Percentiles rank a stretch among this genome's conserved stretches.
Evolutionary conservation across 208 protist species (phyloP).

Genomic region (Acanthamoeba rhysodes): DNA sequence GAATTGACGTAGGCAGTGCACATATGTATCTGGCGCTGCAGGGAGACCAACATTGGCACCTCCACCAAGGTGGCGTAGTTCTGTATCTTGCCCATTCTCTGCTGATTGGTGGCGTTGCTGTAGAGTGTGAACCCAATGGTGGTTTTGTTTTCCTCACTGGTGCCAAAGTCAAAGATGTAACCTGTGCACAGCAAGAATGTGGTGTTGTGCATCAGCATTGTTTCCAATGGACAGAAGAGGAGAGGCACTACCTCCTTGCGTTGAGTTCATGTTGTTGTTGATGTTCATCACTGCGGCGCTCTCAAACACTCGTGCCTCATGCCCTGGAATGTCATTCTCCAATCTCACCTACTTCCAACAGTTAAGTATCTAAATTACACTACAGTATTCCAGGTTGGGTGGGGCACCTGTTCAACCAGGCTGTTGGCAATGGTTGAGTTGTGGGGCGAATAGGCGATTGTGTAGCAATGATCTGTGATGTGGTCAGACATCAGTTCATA

Average conservation of each 20-base stretch:
- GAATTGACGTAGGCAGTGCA: no score
- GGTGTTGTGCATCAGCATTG: no score
- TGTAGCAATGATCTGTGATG: slow-evolving; percentile 12
- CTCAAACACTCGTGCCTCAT: slow-evolving; percentile 48
- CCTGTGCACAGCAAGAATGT: slow-evolving; percentile 64
- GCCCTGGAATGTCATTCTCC: slow-evolving; percentile 45
- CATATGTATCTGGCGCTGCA: slow-evolving; percentile 55
- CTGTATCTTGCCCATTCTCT: not conserved
- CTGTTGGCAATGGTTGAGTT: not conserved
- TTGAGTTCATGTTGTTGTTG: slow-evolving; percentile 57
- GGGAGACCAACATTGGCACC: slow-evolving; percentile 59
- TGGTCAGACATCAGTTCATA: no score
- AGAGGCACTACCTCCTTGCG: slow-evolving; percentile 36
- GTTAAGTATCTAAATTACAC: not conserved
- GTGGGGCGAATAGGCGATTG: slow-evolving; percentile 34
- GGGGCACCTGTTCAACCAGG: not conserved
- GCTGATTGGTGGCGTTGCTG: slow-evolving; percentile 39
- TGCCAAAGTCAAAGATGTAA: slow-evolving; percentile 17
- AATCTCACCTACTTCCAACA: not conserved
- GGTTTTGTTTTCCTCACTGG: not conserved
- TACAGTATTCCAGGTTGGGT: not conserved
- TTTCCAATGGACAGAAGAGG: not conserved
- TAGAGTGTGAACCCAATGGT: not conserved
- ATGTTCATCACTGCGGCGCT: not conserved
- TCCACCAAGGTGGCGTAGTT: slow-evolving; percentile 66